Percentiles rank a stretch among this genome's conserved stretches.
phyloP scores from a whole-genome alignment of 805 yeast genomes.

The Lipomyces sp. region DNA sequence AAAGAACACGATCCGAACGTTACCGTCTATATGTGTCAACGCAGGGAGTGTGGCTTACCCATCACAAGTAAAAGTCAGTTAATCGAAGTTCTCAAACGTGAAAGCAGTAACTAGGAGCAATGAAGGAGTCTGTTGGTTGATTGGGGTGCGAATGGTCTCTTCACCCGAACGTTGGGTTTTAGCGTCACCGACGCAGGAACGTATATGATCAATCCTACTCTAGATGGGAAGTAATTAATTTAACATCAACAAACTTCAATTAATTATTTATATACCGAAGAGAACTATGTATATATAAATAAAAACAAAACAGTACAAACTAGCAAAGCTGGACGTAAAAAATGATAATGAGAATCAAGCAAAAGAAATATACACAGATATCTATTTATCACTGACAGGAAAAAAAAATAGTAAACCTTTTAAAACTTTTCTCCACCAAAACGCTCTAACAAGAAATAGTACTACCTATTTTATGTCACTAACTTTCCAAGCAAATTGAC shows the following conservation, averaged over 20 bases:
- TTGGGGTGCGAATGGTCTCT: background rate
- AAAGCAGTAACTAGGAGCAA: background rate
- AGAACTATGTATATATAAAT: conserved; percentile 1
- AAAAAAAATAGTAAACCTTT: background rate
- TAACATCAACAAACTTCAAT: background rate
- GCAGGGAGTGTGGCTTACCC: conserved; percentile 30
- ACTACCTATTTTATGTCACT: background rate
- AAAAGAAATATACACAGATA: background rate
- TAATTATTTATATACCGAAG: background rate
- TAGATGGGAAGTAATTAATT: background rate
- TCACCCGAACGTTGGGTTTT: background rate
- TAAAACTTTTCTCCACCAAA: background rate
- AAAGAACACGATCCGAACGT: conserved; percentile 2
- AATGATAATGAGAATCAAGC: background rate
- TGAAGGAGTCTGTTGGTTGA: background rate
- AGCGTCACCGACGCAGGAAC: background rate
- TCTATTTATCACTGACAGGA: background rate
- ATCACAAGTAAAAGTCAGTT: conserved; percentile 18
- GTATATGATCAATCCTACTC: background rate
- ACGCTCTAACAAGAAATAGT: background rate
- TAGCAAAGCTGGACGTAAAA: background rate
- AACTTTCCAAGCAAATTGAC: background rate
- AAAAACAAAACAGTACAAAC: background rate
- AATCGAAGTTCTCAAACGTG: conserved; percentile 10
- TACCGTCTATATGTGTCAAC: conserved; percentile 26